Conservation (phyloP, 2,329 filamentous ascomycete species). For the Cytospora chrysosperma region DNA sequence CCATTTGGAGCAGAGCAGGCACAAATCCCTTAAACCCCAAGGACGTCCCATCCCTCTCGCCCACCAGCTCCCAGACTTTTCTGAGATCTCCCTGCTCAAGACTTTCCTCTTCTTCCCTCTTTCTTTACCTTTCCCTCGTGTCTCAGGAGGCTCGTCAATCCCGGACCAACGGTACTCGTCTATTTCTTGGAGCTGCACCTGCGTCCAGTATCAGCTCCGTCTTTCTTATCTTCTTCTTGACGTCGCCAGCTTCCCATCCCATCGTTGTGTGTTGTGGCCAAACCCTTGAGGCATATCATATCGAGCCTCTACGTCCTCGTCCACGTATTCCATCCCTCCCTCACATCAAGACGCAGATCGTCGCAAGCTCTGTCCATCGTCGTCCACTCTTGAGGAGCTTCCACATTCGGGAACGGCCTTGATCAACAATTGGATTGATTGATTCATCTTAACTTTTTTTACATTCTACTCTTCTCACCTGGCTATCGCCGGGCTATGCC, state of each 20-base stretch:
- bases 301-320: conserved; percentile 31
- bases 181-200: conserved; percentile 29
- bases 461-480: conserved; percentile 27
- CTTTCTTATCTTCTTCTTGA: conserved; percentile 26
- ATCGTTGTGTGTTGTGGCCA: conserved; percentile 25
- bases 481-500: conserved; percentile 22
- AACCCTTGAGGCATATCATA: conserved; percentile 38
- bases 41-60: conserved; percentile 37
- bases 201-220: conserved; percentile 13
- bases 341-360: conserved; percentile 36
- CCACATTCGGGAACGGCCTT: conserved; percentile 32
- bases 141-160: conserved; percentile 35
- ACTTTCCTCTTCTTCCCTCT: conserved; percentile 41
- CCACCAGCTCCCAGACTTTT: conserved; percentile 30
- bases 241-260: conserved; percentile 23
- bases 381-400: conserved; percentile 33
- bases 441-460: conserved; percentile 29
- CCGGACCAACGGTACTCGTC: conserved; percentile 29
- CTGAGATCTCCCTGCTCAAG: conserved; percentile 41
- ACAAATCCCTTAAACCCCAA: conserved; percentile 42
- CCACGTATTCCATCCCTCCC: conserved; percentile 33
- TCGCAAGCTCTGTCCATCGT: conserved; percentile 36
- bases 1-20: conserved; percentile 24
- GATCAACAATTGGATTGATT: conserved; percentile 31
- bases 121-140: conserved; percentile 34